Base-by-base conservation (phyloP, 2,329 filamentous ascomycete species). In the Fusarium citri region DNA sequence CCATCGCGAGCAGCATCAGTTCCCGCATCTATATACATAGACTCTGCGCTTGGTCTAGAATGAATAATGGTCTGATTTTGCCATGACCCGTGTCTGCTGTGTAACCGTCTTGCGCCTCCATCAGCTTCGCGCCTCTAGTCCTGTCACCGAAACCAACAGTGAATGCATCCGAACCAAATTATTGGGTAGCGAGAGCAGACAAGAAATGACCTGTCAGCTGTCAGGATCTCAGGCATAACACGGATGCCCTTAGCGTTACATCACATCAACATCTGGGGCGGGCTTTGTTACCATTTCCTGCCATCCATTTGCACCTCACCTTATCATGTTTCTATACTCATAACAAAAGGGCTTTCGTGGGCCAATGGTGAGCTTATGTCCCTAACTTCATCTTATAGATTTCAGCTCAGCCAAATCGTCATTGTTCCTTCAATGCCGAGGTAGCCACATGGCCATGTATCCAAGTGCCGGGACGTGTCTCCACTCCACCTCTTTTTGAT, bases 61-160 rank as follows among this genome's bases (percentile, higher is more conserved):
- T 55, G 31, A 41, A 40, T 31, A 18, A 46, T 66, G 69, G 47
- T 43, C 62, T 72, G 66, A 72, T 63, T 54, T 58, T 60, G 16
- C 34, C 41, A 41, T 48, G 41, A 56, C 22, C 41, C 53, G 62
- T 46, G 43, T 55, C 56, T 26, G 18, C 15, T 50, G 56, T 71
- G 67, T 70, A 71, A 65, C 68, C 25, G 20, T 53, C 26, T 40
- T 51, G 28, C 43, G 25, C 40, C 40, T 37, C 30, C 28, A 47
- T 41, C 42, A 59, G 47, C 54, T 34, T 31, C 37, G 23, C 22
- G 34, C 16, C 28, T 23, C 5, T n/a, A n/a, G 31, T 30, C 16
- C 58, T 37, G 34, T 28, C 14, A 30, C 59, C 40, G 25, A 25
- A 46, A 50, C 14, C 20, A 50, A 34, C 23, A 37, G 49, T 26